Evolutionary conservation across 2,329 filamentous ascomycete species (phyloP).

Genomic region (Scedosporium boydii): DNA sequence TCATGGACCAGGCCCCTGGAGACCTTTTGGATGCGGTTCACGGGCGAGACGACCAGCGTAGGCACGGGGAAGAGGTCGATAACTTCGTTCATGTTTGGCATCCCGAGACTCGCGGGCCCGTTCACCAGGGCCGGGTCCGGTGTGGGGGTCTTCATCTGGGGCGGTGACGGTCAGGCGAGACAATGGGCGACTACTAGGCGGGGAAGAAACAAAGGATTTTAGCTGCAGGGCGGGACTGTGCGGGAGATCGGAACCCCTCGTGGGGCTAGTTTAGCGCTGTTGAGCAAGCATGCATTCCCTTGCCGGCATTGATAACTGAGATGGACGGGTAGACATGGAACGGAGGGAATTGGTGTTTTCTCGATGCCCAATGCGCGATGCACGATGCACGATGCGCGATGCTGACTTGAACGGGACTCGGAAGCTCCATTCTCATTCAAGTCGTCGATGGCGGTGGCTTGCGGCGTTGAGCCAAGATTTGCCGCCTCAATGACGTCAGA

Average conservation of each 20-base stretch:
- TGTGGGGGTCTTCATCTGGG: background rate
- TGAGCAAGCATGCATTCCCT: no score
- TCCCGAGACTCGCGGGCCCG: background rate
- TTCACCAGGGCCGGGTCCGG: background rate
- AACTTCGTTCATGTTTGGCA: constrained; percentile 13
- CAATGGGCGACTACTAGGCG: background rate
- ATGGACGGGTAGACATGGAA: no score
- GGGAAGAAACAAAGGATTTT: background rate
- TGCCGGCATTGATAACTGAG: no score
- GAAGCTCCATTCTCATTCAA: background rate
- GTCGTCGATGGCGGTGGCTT: background rate
- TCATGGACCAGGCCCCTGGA: constrained; percentile 19
- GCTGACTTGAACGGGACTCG: no score
- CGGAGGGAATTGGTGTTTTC: no score
- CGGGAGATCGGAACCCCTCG: background rate
- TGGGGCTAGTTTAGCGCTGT: background rate
- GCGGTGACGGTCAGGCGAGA: background rate
- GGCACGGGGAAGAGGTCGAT: constrained; percentile 21
- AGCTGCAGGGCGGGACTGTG: background rate
- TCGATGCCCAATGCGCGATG: no score
- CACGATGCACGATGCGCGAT: no score
- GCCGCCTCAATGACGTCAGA: background rate
- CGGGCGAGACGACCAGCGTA: constrained; percentile 19
- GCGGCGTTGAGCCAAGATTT: background rate
- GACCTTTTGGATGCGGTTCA: constrained; percentile 18